Base-by-base conservation (phyloP, 1,284 basidiomycete species). In the Vanrija pseudolonga region DNA sequence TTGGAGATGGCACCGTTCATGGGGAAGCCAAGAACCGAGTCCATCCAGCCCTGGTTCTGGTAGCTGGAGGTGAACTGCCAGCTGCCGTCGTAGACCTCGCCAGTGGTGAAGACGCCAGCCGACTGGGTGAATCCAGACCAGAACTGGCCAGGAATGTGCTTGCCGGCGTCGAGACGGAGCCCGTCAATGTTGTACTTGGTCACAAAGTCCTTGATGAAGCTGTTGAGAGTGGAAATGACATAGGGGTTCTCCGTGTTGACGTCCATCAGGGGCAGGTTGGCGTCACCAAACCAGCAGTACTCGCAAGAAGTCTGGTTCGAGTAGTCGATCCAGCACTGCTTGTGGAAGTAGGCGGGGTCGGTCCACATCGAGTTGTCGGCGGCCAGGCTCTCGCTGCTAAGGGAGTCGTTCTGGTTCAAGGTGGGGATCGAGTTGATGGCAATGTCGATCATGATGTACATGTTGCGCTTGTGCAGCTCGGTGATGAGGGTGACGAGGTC, bases 41-140 rank as follows among this genome's bases (percentile, higher is more conserved):
- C 76, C 65, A 77, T 69, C 53, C 62, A 69, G 39, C 63, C 58
- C 42, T 72, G 19, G 19, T 59, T 66, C 53, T 76, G 74, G 60
- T 62, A 76, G 22, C 58, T 40, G 15, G 69, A 56, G 4, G 67
- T 67, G 50, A 64, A 67, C 73, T 76, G 71, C 28, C 87, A 78
- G 49, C 84, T 80, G 45, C 77, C 68, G 24, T 80, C 82, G 61
- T 84, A 85, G 19, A 91, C 86, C 74, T 91, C 89, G 32, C 89
- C 89, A 49, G 90, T 87, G 58, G 87, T 89, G 76, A 89, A 92
- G 37, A 90, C 86, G 2, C 86, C 87, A 0, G 87, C 85, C 20
- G 81, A 81, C 22, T 42, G 17, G 63, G 84, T 86, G 71, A 92
- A 90, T 2, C 67, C 71, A 0, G 62, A 59, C 73, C 72, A 77